Base-by-base conservation (phyloP, 2,329 filamentous ascomycete genomes). In the Westerdykella sp. region DNA sequence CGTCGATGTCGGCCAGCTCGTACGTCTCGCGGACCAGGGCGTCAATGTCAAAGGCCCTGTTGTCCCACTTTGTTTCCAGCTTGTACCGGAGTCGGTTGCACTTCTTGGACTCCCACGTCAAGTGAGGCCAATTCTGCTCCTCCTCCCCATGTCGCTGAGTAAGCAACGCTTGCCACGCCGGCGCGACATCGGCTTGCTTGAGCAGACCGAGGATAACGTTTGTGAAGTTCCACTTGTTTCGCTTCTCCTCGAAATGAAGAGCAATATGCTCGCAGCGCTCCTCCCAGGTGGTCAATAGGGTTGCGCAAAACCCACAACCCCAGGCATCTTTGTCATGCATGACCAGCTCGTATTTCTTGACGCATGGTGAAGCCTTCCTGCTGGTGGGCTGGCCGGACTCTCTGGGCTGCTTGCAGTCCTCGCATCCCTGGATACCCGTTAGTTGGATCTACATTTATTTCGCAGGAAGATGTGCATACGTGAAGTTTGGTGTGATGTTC, bases 191-290 rank as follows among this genome's bases (percentile, higher is more conserved):
- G 1, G 80, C 76, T 57, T 85, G 81, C 55, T 83, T 81, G n/a
- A 85, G 68, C 10, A 84, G 68, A 5, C 79, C 81, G 51, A 83
- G 81, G 39, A 85, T 76, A 45, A 84, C 80, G 37, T 81, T 79
- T 2, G 80, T 83, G 57, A 84, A 81, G 68, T 81, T 79, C 81
- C 81, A 85, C 53, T 84, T 80, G 15, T 72, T 69, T 55, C 81
- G 80, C 48, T 78, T 80, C 63, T 79, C 74, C 59, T 84, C 81
- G 54, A 83, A 84, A 53, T 85, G 81, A n/a, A 74, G 70, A 15
- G 80, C 80, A 28, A 85, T 79, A 51, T 85, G 81, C 56, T 84
- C 79, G 47, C 83, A 81, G 55, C 83, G 78, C 42, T 81, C 79
- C 57, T 84, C 80, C 50, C 80, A 78, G 11, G 79, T 78, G 13